Percentiles rank a stretch among this genome's conserved stretches.
These are phyloP conservation scores for Fistulifera pelliculosa DNA, from an alignment of 108 stramenopile genomes.

Conservation along the genomic window DNA sequence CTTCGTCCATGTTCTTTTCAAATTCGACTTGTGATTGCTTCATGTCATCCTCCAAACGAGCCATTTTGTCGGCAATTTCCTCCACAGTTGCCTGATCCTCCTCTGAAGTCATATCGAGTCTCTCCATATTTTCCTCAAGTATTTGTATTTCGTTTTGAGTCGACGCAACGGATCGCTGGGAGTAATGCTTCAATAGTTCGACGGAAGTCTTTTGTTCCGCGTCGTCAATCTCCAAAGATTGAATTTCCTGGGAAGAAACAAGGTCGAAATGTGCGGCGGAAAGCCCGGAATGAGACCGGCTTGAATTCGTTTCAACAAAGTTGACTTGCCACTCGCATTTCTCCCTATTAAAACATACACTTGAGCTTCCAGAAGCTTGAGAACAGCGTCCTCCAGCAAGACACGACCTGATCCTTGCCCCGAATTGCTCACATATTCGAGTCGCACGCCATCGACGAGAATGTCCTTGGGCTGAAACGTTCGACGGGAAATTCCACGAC, in stretches of 20 bases:
- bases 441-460: conserved; percentile 49
- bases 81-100: conserved; percentile 55
- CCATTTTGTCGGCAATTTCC: conserved; percentile 54
- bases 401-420: conserved; percentile 25
- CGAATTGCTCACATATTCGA: conserved; percentile 47
- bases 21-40: conserved; percentile 9
- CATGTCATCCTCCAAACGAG: conserved; percentile 45
- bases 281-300: conserved; percentile 72
- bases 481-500: conserved; percentile 46
- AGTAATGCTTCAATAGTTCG: neutral
- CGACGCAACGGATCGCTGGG: neutral
- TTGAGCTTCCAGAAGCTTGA: conserved; percentile 54
- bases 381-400: conserved; percentile 48
- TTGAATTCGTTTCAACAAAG: conserved; percentile 53
- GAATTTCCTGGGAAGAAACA: conserved; percentile 65
- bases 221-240: conserved; percentile 3
- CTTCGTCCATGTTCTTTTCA: conserved; percentile 13
- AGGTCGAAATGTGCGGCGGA: conserved; percentile 42
- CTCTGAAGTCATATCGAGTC: conserved; percentile 29
- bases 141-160: neutral
- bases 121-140: conserved; percentile 25
- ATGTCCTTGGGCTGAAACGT: conserved; percentile 63
- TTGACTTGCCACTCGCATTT: conserved; percentile 63
- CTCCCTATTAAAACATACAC: conserved; percentile 63
- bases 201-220: neutral